Evolutionary conservation across 1,139 yeast genomes (phyloP), one percentile per base, ranked within the genome.

Genomic region (Candida dubliniensis): DNA sequence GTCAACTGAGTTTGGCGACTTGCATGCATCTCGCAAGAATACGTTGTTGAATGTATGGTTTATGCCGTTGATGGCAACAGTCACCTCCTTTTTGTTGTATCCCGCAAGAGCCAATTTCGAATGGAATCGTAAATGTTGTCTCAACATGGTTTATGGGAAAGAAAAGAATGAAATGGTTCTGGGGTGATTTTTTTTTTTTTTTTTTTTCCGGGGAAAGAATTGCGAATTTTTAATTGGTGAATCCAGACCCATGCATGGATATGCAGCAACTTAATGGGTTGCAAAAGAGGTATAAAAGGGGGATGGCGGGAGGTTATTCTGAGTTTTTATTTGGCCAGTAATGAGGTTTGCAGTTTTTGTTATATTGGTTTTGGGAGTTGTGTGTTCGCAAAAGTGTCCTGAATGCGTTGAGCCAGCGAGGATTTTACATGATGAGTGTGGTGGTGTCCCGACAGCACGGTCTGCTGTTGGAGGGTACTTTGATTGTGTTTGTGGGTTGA

Each of bases 11-110:
- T 56, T 61, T 0, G 67, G 56, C 3, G 80, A 67, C 3, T 63
- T 60, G 41, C 88, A 82, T 0, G 89, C 72, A 55, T 87, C 95
- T 50, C 95, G 69, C 32, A 87, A 67, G 55, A 86, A 84, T 2
- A 79, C 62, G 47, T 76, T 79, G 47, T 74, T 73, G 60, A 74
- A 83, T 30, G 71, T 66, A 15, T 76, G 71, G 0, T 63, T 57
- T 9, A 54, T 47, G 8, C 56, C 58, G 15, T 59, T 43, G 24
- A 51, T 43, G n/a, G 42, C 23, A 23, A 51, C 31, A 5, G 53
- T 38, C 12, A 49, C 41, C 31, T 49, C 51, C 26, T 46, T 38
- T 31, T 50, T 43, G 13, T 40, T 41, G 29, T 36, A 49, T 6
- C 29, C 34, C 13, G 27, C 24, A 6, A 51, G n/a, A n/a, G n/a